Evolutionary conservation across 139 green algal species (phyloP), one percentile per base, ranked within the genome.

Genomic region (Ulvella scutata): DNA sequence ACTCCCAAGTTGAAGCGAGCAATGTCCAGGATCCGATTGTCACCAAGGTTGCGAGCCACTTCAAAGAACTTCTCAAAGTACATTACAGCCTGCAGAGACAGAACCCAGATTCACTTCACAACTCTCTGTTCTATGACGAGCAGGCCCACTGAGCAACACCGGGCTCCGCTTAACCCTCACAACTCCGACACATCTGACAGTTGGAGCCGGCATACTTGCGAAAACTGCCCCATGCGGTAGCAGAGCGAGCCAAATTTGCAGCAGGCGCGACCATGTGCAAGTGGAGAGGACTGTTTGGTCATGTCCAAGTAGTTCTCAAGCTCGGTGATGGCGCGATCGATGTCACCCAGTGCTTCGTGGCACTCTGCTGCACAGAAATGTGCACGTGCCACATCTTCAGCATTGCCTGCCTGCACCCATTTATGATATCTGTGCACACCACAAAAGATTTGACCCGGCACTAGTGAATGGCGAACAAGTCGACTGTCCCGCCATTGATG

Each of bases 31-130:
- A 89, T 81, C 61, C 43, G 60, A 9, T 80, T 77, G 74, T 91
- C 82, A 39, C 72, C 61, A 4, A 92, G 77, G 4, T 62, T 79
- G 39, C 85, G 81, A 21, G 85, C 85, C 17, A 88, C 74, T 75
- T 92, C 88, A 79, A 88, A 93, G 80, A 90, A 93, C 23, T 87
- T 85, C 61, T 92, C 87, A 76, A 93, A 91, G 84, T 88, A 91
- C 28, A 72, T 81, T 21, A 85, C 83, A 2, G 84, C 77, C 33
- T 77, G 38, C 62, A 67, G n/a, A 59, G n/a, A n/a, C n/a, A n/a
- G n/a, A n/a, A n/a, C n/a, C n/a, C n/a, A n/a, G n/a, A n/a, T n/a
- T n/a, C n/a, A n/a, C n/a, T n/a, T n/a, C n/a, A n/a, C n/a, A n/a
- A n/a, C n/a, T n/a, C n/a, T n/a, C n/a, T n/a, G n/a, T n/a, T n/a